These are phyloP conservation scores for Sisymbrium altissimum DNA, from an alignment of 345 rosid species.

Conservation along the genomic window DNA sequence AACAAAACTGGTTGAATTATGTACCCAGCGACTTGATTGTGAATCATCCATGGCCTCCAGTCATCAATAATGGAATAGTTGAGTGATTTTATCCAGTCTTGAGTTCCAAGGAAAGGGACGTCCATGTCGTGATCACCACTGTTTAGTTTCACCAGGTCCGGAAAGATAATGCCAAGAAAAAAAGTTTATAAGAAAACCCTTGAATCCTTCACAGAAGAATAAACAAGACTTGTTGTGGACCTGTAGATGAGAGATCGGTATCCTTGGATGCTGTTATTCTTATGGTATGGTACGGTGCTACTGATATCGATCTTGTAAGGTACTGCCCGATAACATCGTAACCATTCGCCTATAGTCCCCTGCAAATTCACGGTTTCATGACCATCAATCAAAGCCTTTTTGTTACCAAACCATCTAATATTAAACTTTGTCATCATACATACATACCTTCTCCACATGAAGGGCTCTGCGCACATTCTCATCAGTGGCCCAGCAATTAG, in stretches of 20 bases:
- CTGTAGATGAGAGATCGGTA: slow-evolving; percentile 17
- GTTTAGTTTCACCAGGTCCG: too few relatives aligned
- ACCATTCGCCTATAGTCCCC: slow-evolving; percentile 4
- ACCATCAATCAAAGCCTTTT: background rate
- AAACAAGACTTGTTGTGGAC: background rate
- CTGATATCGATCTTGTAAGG: background rate
- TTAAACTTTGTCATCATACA: background rate
- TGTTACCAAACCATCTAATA: background rate
- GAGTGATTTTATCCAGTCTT: slow-evolving; percentile 54
- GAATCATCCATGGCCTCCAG: slow-evolving; percentile 52
- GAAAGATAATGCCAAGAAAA: slow-evolving; percentile 19
- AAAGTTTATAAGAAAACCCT: background rate
- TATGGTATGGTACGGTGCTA: slow-evolving; percentile 19
- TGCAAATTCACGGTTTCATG: background rate
- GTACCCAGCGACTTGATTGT: slow-evolving; percentile 47
- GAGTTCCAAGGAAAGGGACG: slow-evolving; percentile 47
- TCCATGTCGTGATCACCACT: slow-evolving; percentile 60
- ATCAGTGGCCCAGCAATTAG: background rate
- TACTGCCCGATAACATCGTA: background rate
- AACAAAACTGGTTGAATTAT: background rate
- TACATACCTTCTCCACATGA: slow-evolving; percentile 4
- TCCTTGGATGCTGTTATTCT: slow-evolving; percentile 3
- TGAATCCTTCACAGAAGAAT: background rate
- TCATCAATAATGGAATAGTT: slow-evolving; percentile 49
- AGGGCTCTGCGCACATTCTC: slow-evolving; percentile 22